These are phyloP conservation scores for Pseudonectria foliicola DNA, from an alignment of 2,329 filamentous ascomycete genomes.

Conservation along the genomic window DNA sequence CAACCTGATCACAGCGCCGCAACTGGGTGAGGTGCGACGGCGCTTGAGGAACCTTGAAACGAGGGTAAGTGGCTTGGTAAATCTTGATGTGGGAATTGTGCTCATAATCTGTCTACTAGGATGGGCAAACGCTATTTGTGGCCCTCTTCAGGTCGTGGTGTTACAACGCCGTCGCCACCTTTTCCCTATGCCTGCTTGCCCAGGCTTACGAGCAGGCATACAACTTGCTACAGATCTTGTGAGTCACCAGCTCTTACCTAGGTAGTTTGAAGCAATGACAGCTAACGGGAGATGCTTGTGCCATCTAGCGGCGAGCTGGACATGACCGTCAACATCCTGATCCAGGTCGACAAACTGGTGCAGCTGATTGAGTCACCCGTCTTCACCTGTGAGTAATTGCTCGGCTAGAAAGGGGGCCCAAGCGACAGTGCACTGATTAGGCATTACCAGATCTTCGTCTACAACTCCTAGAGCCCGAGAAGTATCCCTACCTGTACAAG, in stretches of 20 bases:
- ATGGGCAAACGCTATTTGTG: conserved; percentile 93
- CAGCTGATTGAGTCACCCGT: conserved; percentile 95
- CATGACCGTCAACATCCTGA: conserved; percentile 98
- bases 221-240: conserved; percentile 93
- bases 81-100: conserved; percentile 3
- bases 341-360: conserved; percentile 97
- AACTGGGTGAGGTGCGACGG: conserved; percentile 85
- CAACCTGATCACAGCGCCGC: conserved; percentile 94
- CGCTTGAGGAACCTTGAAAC: conserved; percentile 84
- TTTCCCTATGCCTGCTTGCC: conserved; percentile 88
- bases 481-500: conserved; percentile 91
- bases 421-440: background rate
- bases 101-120: conserved; percentile 43
- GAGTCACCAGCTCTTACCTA: conserved; percentile 21
- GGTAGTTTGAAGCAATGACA: background rate
- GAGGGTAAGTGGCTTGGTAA: conserved; percentile 45
- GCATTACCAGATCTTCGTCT: conserved; percentile 68
- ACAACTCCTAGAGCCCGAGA: conserved; percentile 90
- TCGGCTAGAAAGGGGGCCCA: background rate
- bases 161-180: conserved; percentile 95
- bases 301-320: conserved; percentile 77
- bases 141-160: conserved; percentile 95
- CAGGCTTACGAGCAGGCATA: conserved; percentile 98
- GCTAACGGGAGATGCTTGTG: background rate
- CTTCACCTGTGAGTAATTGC: conserved; percentile 75